Evolutionary conservation across 768 basidiomycete genomes (phyloP), one percentile per base, ranked within the genome.

Genomic region (Russula virescens): DNA sequence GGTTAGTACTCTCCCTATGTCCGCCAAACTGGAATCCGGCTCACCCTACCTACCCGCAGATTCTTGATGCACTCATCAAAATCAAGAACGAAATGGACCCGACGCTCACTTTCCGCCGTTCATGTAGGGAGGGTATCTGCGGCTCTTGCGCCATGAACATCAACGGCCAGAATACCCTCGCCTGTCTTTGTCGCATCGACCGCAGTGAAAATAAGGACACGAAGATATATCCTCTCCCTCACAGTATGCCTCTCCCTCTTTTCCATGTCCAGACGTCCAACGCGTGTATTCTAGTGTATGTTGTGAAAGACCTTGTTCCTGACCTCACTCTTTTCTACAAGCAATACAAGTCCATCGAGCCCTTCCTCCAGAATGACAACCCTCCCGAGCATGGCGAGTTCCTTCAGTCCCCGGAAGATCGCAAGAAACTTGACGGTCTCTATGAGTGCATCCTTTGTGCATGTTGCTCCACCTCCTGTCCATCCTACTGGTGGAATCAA

Each of bases 61-160:
- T 94, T 57, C 86, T 95, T 60, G 93, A 96, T 69, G 93, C 91
- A 2, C 85, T 95, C 69, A 97, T 98, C 78, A 98, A 98, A 78
- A 98, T 99, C 73, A 99, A 99, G 85, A 98, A 97, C 75, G 96
- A 98, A 75, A 72, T 96, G 31, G 97, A 98, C 78, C 91, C 96
- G 2, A 98, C 96, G 1, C 81, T 99, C 35, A 98, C 96, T 6
- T 98, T 99, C 81, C 86, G 97, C 46, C 83, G 94, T 46, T 91
- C 89, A 21, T 96, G 93, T 79, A 77, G 93, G 60, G 93, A 95
- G 78, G 94, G 96, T 60, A 98, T 99, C 69, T 99, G 96, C 71
- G 96, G 96, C 43, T 94, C 92, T 6, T 98, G 96, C 73, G 95
- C 96, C 57, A 97, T 99, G 95, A 99, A 99, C 80, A 90, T 99